A percentile compares a stretch with the other conserved stretches of the same genome.
phyloP scores from a whole-genome alignment of 2,329 filamentous ascomycete species.

The Alternaria consortialis region DNA sequence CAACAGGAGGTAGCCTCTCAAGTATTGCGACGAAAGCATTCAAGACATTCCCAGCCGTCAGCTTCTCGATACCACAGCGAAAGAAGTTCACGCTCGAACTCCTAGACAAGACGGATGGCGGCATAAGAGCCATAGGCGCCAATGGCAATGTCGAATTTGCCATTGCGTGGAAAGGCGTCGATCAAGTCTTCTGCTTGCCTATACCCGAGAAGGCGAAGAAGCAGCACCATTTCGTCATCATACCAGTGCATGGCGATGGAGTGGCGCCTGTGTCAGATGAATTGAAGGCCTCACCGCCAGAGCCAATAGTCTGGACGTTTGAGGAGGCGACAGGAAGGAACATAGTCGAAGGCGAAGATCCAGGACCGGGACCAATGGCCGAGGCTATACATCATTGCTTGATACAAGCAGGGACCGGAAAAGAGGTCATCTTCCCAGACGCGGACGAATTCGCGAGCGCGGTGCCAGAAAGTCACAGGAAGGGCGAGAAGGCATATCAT shows the following conservation, averaged over 20 bases:
- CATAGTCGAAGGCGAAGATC: conserved; percentile 54
- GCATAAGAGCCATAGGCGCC: conserved; percentile 61
- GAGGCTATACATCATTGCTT: conserved; percentile 51
- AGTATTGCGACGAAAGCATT: conserved; percentile 39
- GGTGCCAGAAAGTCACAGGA: conserved; percentile 67
- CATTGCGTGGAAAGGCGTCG: conserved; percentile 61
- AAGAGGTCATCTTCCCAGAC: conserved; percentile 61
- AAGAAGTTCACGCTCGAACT: conserved; percentile 71
- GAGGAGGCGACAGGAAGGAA: conserved; percentile 61
- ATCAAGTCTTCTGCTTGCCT: conserved; percentile 68
- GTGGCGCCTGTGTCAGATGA: conserved; percentile 57
- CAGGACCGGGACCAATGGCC: conserved; percentile 56
- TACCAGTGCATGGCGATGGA: conserved; percentile 63
- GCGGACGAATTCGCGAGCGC: conserved; percentile 68
- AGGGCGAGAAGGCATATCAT: conserved; percentile 70
- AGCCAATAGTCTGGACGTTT: conserved; percentile 69
- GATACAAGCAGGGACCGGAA: conserved; percentile 57
- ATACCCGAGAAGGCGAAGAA: conserved; percentile 71
- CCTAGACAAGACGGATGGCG: conserved; percentile 53
- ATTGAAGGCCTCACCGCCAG: conserved; percentile 51
- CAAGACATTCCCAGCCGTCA: conserved; percentile 58
- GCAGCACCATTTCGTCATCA: conserved; percentile 69
- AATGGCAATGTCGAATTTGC: conserved; percentile 64
- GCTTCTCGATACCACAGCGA: conserved; percentile 68
- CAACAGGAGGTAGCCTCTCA: conserved; percentile 29